These are phyloP conservation scores for Scheffersomyces stipitis DNA, from an alignment of 805 yeast genomes.

Conservation along the genomic window DNA sequence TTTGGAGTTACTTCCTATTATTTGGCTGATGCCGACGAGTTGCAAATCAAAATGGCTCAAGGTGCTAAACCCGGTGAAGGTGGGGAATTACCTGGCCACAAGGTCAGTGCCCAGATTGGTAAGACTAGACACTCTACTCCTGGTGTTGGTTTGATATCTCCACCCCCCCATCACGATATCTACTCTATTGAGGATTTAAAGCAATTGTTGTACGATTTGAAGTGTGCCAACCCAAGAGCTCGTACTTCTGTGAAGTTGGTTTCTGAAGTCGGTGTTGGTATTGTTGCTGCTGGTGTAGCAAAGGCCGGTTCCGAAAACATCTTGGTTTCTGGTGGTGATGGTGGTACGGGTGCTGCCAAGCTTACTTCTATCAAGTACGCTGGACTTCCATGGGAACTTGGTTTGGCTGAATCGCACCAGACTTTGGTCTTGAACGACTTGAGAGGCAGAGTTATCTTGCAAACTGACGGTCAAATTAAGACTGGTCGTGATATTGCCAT, in stretches of 20 bases:
- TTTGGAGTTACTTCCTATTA: conserved; percentile 97
- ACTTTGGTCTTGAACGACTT: conserved; percentile 92
- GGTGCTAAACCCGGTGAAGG: conserved; percentile 99
- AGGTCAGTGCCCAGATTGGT: conserved; percentile 85
- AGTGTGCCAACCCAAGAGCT: conserved; percentile 96
- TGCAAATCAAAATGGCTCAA: conserved; percentile 98
- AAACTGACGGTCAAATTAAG: conserved; percentile 97
- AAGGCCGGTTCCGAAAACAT: conserved; percentile 98
- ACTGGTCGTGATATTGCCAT: conserved; percentile 97
- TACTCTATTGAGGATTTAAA: conserved; percentile 97
- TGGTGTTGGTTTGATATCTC: conserved; percentile 95
- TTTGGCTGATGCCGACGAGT: conserved; percentile 93
- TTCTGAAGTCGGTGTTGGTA: conserved; percentile 98
- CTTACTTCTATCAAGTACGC: conserved; percentile 97
- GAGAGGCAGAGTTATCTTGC: conserved; percentile 92
- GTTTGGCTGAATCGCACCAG: conserved; percentile 97
- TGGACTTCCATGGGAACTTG: conserved; percentile 98
- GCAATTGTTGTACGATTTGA: conserved; percentile 93
- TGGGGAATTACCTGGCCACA: conserved; percentile 96
- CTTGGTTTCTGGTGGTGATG: conserved; percentile 95
- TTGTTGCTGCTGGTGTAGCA: conserved; percentile 98
- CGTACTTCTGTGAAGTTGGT: conserved; percentile 95
- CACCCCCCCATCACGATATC: conserved; percentile 98
- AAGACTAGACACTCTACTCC: conserved; percentile 96
- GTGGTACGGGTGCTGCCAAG: conserved; percentile 99